Conservation (phyloP, 768 basidiomycete species). For the Pleurotus citrinopileatus region DNA sequence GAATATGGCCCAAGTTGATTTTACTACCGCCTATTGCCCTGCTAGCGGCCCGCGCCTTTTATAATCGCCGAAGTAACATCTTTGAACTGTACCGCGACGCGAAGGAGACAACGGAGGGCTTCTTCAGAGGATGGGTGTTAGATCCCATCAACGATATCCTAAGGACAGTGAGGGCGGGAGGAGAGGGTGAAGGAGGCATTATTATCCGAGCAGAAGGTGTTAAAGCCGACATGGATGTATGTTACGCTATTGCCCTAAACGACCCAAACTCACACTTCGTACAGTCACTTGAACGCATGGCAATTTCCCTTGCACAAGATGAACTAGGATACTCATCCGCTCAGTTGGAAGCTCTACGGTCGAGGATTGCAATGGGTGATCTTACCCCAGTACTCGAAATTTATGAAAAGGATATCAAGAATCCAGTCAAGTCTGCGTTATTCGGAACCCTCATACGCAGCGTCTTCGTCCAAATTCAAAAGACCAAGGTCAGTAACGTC, state of each 20-base stretch:
- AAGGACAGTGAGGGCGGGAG: conserved; percentile 79
- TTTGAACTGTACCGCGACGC: conserved; percentile 55
- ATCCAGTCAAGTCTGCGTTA: conserved; percentile 79
- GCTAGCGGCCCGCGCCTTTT: conserved; percentile 47
- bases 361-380: conserved; percentile 74
- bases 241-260: conserved; percentile 16
- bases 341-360: conserved; percentile 65
- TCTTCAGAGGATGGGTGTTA: conserved; percentile 80
- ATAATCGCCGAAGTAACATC: conserved; percentile 59
- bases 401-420: conserved; percentile 90
- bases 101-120: conserved; percentile 63
- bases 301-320: conserved; percentile 79
- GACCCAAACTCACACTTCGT: background rate
- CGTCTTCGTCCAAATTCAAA: conserved; percentile 90
- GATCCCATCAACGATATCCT: conserved; percentile 83
- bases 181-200: conserved; percentile 55
- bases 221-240: conserved; percentile 78
- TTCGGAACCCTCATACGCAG: conserved; percentile 80
- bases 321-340: conserved; percentile 61
- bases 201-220: conserved; percentile 83
- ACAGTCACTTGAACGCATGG: conserved; percentile 92
- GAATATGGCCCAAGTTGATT: conserved; percentile 81
- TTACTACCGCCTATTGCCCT: conserved; percentile 68
- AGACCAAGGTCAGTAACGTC: conserved; percentile 68
- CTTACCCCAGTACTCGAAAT: conserved; percentile 82